Base-by-base conservation (phyloP, 345 rosid genomes). In the Durio zibethinus region DNA sequence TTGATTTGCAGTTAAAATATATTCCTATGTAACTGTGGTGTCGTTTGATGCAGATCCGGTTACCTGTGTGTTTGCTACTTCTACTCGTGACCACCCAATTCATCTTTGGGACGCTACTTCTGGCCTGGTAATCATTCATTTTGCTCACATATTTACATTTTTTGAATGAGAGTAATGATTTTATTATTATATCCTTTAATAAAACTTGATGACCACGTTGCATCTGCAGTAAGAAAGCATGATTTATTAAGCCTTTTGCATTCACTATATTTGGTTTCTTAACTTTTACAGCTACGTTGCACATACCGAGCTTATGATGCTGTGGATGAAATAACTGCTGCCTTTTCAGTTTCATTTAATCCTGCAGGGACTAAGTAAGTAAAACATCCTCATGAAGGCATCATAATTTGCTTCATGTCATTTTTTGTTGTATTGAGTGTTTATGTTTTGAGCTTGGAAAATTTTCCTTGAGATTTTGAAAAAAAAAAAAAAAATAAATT, bases 251-350 rank as follows among this genome's bases (percentile, higher is more conserved):
- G 27, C 48, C 48, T 47, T 50, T 69, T 29, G 76, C 67, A 45
- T 80, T 59, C 4, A 68, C 21, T 42, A 36, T 48, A 48, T 78
- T 21, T 80, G 65, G 64, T 60, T 11, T 43, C 75, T 53, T 48
- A 29, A 20, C 60, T 57, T 62, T 57, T 64, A 82, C 95, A 96
- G 99, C 85, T 96, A 67, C 97, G 98, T 23, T 93, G 98, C 80
- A 92, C 99, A 1, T 96, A 96, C 75, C 92, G 98, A 62, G 99
- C 99, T 63, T 96, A 92, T 85, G 97, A 96, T 92, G 91, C 93
- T 31, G 86, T 92, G 82, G 98, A 96, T 85, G 99, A 96, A 85
- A 93, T 96, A 45, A 90, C 94, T 76, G 97, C 99, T 77, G 98
- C 98, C 69, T 83, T 91, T 83, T 93, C 99, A 57, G 66, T 90